Evolutionary conservation across 768 basidiomycete genomes (phyloP), one percentile per base, ranked within the genome.

Genomic region (Suillus subluteus): DNA sequence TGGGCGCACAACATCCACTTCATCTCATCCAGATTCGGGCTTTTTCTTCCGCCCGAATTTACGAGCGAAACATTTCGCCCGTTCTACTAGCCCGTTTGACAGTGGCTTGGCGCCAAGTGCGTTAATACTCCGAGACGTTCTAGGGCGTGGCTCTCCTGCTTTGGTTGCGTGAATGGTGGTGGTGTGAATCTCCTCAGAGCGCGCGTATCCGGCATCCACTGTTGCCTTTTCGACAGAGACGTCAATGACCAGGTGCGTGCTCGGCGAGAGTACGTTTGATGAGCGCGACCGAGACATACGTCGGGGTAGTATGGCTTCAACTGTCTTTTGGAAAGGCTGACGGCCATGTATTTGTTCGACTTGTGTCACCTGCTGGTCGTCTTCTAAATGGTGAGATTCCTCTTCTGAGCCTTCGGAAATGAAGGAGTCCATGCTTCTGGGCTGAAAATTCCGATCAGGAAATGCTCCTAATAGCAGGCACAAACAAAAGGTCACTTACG

Each of bases 181-280:
- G 41, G 74, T 75, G 8, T 55, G 46, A 13, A 56, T 63, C 18
- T 58, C 18, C 63, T 62, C 61, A n/a, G 62, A 46, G 32, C 64
- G 41, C 40, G 30, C 30, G 21, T 65, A 66, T 1, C 69, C 58
- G 3, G 66, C 40, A 30, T 71, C 73, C 3, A 66, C 70, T 4
- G 69, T 85, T 0, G 84, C 84, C 65, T 80, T 78, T 66, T 85
- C 81, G 43, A 87, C 80, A 59, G 82, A 84, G 11, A 86, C 81
- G 35, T 79, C 84, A 40, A 87, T 81, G 55, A 83, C 75, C 68
- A 83, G 67, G 64, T 71, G 76, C 21, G 64, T 73, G 16, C 67
- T 69, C 38, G 76, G 56, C 16, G 78, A 62, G 54, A 81, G 74
- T 32, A 82, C 73, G 58, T 75, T 76, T 11, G 79, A 73, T 4